Conservation (phyloP, 1,284 basidiomycete species). For the Boletus hoseneyae region DNA sequence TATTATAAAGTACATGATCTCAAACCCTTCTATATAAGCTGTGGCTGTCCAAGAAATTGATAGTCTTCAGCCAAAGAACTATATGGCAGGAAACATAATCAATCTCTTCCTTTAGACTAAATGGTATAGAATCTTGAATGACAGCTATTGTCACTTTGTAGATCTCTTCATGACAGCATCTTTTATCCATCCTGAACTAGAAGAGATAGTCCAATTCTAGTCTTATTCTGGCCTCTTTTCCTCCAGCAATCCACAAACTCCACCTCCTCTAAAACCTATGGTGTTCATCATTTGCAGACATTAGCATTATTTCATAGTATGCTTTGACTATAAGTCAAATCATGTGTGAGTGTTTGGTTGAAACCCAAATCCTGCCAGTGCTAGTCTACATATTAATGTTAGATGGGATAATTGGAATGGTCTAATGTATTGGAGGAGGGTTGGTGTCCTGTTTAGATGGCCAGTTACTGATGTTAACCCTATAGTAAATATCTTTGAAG, state of each 20-base stretch:
- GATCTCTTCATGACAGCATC: constrained; percentile 9
- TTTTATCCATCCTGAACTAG: neutral
- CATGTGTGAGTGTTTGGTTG: constrained; percentile 4
- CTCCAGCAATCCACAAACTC: neutral
- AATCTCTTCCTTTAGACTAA: constrained; percentile 5
- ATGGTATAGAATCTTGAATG: neutral
- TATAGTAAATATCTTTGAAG: no score
- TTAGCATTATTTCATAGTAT: constrained; percentile 11
- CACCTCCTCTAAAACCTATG: constrained; percentile 2
- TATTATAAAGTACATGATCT: neutral
- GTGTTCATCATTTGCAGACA: constrained; percentile 8
- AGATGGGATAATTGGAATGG: constrained; percentile 7
- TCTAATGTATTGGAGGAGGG: constrained; percentile 5
- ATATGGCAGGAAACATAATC: constrained; percentile 8
- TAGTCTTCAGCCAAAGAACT: constrained; percentile 4
- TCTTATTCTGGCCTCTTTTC: constrained; percentile 1
- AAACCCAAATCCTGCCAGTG: neutral
- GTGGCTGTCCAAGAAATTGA: neutral
- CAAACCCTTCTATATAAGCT: constrained; percentile 12
- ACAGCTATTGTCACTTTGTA: constrained; percentile 1
- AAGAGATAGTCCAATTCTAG: neutral
- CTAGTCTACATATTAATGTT: neutral
- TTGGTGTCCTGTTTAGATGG: constrained; percentile 10
- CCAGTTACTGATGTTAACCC: neutral
- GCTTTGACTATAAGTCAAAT: constrained; percentile 7